phyloP scores from a whole-genome alignment of 1,284 basidiomycete genomes.

The Ceratorhiza oryzae-sativae region DNA sequence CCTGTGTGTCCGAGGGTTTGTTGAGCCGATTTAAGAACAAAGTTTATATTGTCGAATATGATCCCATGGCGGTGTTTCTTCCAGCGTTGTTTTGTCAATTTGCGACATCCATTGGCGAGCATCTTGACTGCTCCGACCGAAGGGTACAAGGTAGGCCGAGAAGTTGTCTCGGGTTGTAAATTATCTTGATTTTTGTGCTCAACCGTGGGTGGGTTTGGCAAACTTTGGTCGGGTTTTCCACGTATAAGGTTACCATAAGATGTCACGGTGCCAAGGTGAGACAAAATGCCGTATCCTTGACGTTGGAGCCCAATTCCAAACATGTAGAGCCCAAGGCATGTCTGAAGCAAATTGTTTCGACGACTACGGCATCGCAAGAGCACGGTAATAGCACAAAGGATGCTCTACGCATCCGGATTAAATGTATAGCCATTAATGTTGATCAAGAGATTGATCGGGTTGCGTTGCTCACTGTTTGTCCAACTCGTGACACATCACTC shows the following conservation, averaged over 20 bases:
- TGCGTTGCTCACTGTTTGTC: slow-evolving; percentile 2
- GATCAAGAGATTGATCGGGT: not conserved
- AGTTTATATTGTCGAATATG: slow-evolving; percentile 54
- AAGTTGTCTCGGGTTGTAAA: not conserved
- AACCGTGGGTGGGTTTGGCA: too few relatives aligned
- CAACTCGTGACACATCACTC: not conserved
- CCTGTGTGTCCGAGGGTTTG: slow-evolving; percentile 51
- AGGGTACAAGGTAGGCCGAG: not conserved
- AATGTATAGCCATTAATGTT: not conserved
- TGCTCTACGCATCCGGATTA: not conserved
- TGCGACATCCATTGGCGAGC: not conserved
- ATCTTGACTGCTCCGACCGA: not conserved
- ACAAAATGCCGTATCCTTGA: slow-evolving; percentile 48
- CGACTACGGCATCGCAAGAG: slow-evolving; percentile 50
- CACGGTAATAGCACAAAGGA: not conserved
- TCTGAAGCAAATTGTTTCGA: slow-evolving; percentile 48
- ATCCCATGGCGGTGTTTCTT: slow-evolving; percentile 41
- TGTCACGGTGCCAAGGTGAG: slow-evolving; percentile 46
- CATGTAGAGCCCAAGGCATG: slow-evolving; percentile 50
- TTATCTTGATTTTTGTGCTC: not conserved
- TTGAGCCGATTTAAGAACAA: slow-evolving; percentile 48
- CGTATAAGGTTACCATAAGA: slow-evolving; percentile 47
- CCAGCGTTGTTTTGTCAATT: not conserved
- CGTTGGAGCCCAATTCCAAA: slow-evolving; percentile 49
- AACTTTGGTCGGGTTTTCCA: not conserved